Base-by-base conservation (phyloP, 306 rosid genomes). In the Delonix regia region DNA sequence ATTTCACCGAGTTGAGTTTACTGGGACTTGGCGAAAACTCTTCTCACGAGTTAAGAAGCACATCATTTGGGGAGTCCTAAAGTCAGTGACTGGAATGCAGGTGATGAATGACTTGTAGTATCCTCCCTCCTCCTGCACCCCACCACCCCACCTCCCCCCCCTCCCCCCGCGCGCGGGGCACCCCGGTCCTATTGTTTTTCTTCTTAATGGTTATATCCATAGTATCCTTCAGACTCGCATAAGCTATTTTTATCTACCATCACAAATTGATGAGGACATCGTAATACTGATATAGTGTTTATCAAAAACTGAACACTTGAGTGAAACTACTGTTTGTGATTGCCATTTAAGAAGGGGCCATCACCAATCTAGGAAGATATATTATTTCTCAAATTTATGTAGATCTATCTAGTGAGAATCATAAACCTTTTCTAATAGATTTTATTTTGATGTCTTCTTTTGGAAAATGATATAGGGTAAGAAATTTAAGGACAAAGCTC, bases 31-130 rank as follows among this genome's bases (percentile, higher is more conserved):
- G 99, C 89, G 96, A 69, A 87, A 92, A 87, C 91, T 96, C 14
- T 96, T 96, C 87, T 93, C 99, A 9, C 94, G 93, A 78, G 98
- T 96, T 71, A 96, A 93, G 89, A 96, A 96, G 83, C 99, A 96
- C 83, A 90, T 96, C 78, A 96, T 96, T 66, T 96, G 99, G 99
- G 98, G 99, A 80, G 99, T 96, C 88, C 81, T 96, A 52, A 96
- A 96, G 88, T 96, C 99, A 53, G 99, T 96, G 60, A 96, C 99
- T 4, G 99, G 99, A 87, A 93, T 93, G 99, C 99, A 96, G 98
- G 99, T 91, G 78, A 77, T 73, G 75, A 71, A 78, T 85, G 80
- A 49, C 33, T 61, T 65, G 7, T 73, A 22, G 67, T 60, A 64
- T 65, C 63, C 73, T 55, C 70, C 44, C 52, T 34, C 49, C 63